Percentiles rank a stretch among this genome's conserved stretches.
Conservation (phyloP, 768 basidiomycete species). For the Hortiboletus flavorubellus region DNA sequence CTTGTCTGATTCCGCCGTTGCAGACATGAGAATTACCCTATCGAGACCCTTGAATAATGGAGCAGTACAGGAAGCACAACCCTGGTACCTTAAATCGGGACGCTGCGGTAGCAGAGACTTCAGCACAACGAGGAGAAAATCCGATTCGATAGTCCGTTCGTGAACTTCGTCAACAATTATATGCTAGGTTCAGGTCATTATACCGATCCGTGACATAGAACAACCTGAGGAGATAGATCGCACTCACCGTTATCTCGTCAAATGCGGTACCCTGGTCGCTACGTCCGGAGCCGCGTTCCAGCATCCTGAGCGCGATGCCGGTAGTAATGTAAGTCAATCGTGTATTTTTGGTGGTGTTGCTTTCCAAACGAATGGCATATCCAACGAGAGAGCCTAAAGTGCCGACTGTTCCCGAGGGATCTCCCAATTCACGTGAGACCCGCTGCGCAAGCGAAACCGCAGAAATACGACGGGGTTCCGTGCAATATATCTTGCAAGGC, state of each 20-base stretch:
- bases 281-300: constrained; percentile 78
- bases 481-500: constrained; percentile 89
- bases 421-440: constrained; percentile 91
- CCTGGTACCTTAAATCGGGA: constrained; percentile 74
- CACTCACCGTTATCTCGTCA: constrained; percentile 87
- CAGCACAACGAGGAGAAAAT: constrained; percentile 92
- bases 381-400: constrained; percentile 79
- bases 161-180: constrained; percentile 98
- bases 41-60: constrained; percentile 4
- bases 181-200: constrained; percentile 48
- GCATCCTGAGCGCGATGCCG: constrained; percentile 94
- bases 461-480: constrained; percentile 93
- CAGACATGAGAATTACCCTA: constrained; percentile 95
- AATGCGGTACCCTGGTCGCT: constrained; percentile 76
- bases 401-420: constrained; percentile 74
- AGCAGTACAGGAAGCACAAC: background rate
- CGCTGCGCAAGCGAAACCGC: constrained; percentile 93
- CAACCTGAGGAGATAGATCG: constrained; percentile 1
- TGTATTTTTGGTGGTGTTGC: constrained; percentile 75
- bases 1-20: constrained; percentile 90
- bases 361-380: constrained; percentile 92
- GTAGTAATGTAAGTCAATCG: constrained; percentile 84
- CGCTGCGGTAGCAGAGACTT: constrained; percentile 76
- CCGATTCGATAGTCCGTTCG: constrained; percentile 95
- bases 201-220: background rate